Percentiles rank a stretch among this genome's conserved stretches.
phyloP scores from a whole-genome alignment of 2,329 filamentous ascomycete genomes.

The Apiospora rasikravindrae region DNA sequence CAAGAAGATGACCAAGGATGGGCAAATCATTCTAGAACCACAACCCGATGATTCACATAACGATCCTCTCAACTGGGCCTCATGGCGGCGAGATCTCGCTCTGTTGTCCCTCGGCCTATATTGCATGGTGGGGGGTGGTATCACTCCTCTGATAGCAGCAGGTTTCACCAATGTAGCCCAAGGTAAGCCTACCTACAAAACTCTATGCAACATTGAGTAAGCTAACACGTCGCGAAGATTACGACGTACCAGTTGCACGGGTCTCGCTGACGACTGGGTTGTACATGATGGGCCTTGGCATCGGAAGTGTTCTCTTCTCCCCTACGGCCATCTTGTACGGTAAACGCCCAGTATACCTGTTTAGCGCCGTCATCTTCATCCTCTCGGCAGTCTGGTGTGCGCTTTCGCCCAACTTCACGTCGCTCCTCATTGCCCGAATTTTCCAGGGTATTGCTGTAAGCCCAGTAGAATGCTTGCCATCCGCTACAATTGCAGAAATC shows the following conservation, averaged over 20 bases:
- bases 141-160: conserved; percentile 87
- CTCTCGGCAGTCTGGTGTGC: conserved; percentile 83
- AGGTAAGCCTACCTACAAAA: conserved; percentile 45
- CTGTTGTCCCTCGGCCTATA: conserved; percentile 86
- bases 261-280: conserved; percentile 89
- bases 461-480: conserved; percentile 90
- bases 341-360: conserved; percentile 88
- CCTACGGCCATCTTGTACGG: conserved; percentile 91
- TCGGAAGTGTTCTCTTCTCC: conserved; percentile 83
- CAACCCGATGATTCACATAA: conserved; percentile 91
- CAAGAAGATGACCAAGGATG: conserved; percentile 81
- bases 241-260: conserved; percentile 68
- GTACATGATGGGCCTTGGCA: conserved; percentile 90
- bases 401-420: conserved; percentile 78
- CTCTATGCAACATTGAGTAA: neutral
- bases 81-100: conserved; percentile 79
- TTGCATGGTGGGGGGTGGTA: conserved; percentile 91
- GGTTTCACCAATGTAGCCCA: conserved; percentile 83
- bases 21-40: conserved; percentile 84
- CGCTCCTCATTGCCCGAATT: conserved; percentile 80
- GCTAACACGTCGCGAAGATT: conserved; percentile 42
- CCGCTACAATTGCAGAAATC: conserved; percentile 93
- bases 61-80: conserved; percentile 91
- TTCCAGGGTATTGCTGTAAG: conserved; percentile 89
- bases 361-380: conserved; percentile 78